phyloP scores from a whole-genome alignment of 73 alveolate genomes.

The Breviolum minutum region DNA sequence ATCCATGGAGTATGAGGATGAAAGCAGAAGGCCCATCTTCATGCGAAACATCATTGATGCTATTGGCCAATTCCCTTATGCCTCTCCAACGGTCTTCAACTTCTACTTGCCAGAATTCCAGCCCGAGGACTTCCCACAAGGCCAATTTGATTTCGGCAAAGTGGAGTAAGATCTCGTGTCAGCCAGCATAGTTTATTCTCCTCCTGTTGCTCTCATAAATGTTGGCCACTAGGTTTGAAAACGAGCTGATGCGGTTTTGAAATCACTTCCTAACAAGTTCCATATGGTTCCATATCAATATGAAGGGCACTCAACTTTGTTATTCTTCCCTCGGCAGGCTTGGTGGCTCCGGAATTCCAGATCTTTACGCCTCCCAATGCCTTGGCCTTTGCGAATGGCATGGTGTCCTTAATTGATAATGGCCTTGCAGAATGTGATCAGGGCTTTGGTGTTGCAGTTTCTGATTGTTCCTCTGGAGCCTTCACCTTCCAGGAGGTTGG shows the following conservation, averaged over 20 bases:
- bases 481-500: conserved; percentile 26
- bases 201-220: too few relatives aligned
- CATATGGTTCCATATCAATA: too few relatives aligned
- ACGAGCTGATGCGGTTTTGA: too few relatives aligned
- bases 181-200: too few relatives aligned
- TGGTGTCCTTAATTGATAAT: conserved; percentile 35
- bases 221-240: too few relatives aligned
- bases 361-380: conserved; percentile 74
- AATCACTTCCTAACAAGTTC: too few relatives aligned
- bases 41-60: conserved; percentile 54
- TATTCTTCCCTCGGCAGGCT: neutral
- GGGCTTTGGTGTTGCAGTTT: conserved; percentile 33
- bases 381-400: conserved; percentile 79
- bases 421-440: conserved; percentile 49
- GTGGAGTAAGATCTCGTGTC: neutral
- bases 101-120: conserved; percentile 89
- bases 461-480: conserved; percentile 32
- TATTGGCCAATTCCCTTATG: conserved; percentile 88
- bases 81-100: conserved; percentile 92
- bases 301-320: neutral
- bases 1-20: conserved; percentile 82
- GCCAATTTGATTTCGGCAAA: neutral
- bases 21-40: conserved; percentile 21
- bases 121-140: conserved; percentile 54
- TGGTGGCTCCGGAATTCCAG: conserved; percentile 87